Evolutionary conservation across 2,329 filamentous ascomycete species (phyloP).

Genomic region (Colletotrichum echinochloae): DNA sequence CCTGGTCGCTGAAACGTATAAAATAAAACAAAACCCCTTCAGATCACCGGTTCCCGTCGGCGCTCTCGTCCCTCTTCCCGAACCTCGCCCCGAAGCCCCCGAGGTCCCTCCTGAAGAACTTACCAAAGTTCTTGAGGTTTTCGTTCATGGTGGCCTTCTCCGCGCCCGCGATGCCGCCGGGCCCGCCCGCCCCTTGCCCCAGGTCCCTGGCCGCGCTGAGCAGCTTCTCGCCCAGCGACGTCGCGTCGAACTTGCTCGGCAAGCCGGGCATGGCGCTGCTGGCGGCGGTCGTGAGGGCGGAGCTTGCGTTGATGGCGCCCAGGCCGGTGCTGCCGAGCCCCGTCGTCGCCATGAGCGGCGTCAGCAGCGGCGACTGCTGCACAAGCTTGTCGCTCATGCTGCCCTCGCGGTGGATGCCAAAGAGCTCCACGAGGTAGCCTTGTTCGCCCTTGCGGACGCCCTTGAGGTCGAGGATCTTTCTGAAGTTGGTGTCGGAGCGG

Average conservation of each 20-base stretch:
- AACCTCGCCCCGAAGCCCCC: constrained; percentile 80
- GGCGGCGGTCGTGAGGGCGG: constrained; percentile 52
- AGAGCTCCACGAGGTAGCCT: constrained; percentile 85
- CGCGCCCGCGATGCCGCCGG: constrained; percentile 51
- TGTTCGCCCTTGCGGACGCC: constrained; percentile 90
- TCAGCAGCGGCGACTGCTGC: constrained; percentile 76
- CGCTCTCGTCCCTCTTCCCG: constrained; percentile 68
- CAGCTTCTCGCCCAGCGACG: constrained; percentile 85
- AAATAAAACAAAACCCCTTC: too few species aligned
- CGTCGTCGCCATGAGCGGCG: constrained; percentile 68
- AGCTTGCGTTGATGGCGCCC: constrained; percentile 57
- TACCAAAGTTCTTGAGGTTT: constrained; percentile 94
- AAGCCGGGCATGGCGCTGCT: constrained; percentile 50
- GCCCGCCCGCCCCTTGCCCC: constrained; percentile 57
- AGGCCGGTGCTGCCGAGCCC: constrained; percentile 51
- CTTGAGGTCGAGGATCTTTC: constrained; percentile 95
- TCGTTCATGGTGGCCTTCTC: constrained; percentile 85
- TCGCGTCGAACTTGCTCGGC: constrained; percentile 79
- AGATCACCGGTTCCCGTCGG: constrained; percentile 44
- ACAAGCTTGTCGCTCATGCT: constrained; percentile 77
- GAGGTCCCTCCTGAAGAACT: constrained; percentile 93
- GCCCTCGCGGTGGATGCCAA: constrained; percentile 82
- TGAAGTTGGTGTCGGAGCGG: constrained; percentile 93
- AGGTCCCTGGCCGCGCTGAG: constrained; percentile 91
- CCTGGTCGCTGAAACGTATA: neutral